Base-by-base conservation (phyloP, 192 early-diverging fungal species). In the Rhizoclosmatium globosum region DNA sequence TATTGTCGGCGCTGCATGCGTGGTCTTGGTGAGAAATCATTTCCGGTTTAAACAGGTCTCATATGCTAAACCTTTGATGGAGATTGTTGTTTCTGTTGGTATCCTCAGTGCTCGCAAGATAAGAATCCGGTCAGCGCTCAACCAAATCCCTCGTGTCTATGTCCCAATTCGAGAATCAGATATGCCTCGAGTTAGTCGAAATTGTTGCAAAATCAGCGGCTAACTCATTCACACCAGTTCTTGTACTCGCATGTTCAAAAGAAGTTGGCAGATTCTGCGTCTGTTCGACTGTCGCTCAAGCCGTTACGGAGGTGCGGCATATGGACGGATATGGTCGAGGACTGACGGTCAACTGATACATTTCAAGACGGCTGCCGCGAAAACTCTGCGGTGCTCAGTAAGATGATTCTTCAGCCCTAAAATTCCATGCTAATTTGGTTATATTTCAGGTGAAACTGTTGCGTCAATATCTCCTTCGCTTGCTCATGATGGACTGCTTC, bases 291-390 rank as follows among this genome's bases (percentile, higher is more conserved):
- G 0, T 39, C 58, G 42, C 7, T 74, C 11, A 60, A 62, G 38
- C 73, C 73, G 1, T 45, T 74, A 17, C 43, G 9, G 59, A 74
- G 1, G 73, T 62, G 44, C 21, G 41, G 70, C 73, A 74, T 41
- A 56, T 74, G 9, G 73, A 74, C 45, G 73, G 73, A 4, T 74
- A 74, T 46, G 59, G 57, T 2, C 59, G 60, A n/a, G 11, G 58
- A 15, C 17, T 13, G 39, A 64, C 6, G 57, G 43, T 4, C 15
- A 19, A 7, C 38, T 21, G 15, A 59, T 74, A 9, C 60, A 74
- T 74, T 74, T 74, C 44, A 74, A 64, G 45, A 74, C 73, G 9
- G 73, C 73, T 45, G 62, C 62, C 2, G 13, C 45, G 43, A 74
- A 64, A 45, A 74, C 73, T 21, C 19, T 74, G 3, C 39, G 1